Evolutionary conservation across 106 monocot species (phyloP), one percentile per base, ranked within the genome.

Genomic region (Phalaenopsis equestris): DNA sequence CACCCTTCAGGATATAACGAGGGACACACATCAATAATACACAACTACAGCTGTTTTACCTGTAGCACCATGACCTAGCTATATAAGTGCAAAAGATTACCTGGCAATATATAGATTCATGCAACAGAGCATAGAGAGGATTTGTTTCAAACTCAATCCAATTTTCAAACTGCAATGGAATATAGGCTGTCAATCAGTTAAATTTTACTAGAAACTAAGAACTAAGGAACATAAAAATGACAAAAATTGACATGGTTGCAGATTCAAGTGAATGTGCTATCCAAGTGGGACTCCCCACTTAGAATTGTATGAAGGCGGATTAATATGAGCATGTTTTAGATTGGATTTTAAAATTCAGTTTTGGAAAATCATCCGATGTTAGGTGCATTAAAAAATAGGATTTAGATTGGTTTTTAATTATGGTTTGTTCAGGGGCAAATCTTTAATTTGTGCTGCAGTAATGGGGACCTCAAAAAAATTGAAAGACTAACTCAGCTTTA

Each of bases 51-150:
- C 72, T 3, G 16, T 6, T 72, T 72, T 47, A 75, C 57, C 2
- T 14, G 24, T 15, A 55, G 8, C 21, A 11, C 8, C 14, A 78
- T 38, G n/a, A 56, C 11, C 10, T 6, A 55, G 55, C 2, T 17
- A 55, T 77, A 55, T 11, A 17, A 55, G 23, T 37, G 56, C 14
- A 30, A 58, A 9, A 18, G 6, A 45, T 47, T 80, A 90, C 97
- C 94, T 98, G 89, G 81, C 97, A 98, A 78, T 94, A 98, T 80
- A 98, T 98, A 36, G 90, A 84, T 81, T 98, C 97, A 55, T 98
- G 97, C 84, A 98, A 58, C 75, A 98, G 82, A n/a, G 92, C 92
- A 89, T 98, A 98, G 16, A 98, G 81, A 43, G 97, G 97, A 81
- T 98, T 98, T 48, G 90, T 85, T 77, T 98, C 94, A 78, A 98